These are phyloP conservation scores for Grosmannia penicillata DNA, from an alignment of 2,329 filamentous ascomycete species.

Conservation along the genomic window DNA sequence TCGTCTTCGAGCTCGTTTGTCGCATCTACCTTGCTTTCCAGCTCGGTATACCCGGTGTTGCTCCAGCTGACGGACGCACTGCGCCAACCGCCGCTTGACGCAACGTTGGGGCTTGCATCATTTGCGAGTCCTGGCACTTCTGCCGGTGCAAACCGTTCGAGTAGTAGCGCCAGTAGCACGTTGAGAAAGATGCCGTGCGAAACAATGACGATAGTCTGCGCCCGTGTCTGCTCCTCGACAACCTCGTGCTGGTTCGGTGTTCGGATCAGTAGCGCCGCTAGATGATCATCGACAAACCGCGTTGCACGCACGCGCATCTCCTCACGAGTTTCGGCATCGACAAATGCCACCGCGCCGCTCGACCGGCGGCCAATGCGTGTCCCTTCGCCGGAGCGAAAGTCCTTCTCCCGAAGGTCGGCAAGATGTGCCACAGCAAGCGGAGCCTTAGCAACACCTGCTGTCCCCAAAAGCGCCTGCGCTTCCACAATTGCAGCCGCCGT, in stretches of 20 bases:
- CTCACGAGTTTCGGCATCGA: conserved; percentile 51
- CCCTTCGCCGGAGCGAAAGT: conserved; percentile 61
- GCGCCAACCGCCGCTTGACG: conserved; percentile 5
- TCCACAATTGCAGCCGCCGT: conserved; percentile 54
- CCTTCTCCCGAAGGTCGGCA: conserved; percentile 50
- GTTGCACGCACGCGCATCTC: conserved; percentile 51
- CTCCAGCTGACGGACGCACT: conserved; percentile 27
- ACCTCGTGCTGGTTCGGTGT: too few relatives aligned
- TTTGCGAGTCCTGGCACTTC: conserved; percentile 10
- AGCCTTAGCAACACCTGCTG: neutral
- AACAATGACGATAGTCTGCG: conserved; percentile 47
- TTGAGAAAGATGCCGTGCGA: conserved; percentile 74
- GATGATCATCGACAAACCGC: conserved; percentile 48
- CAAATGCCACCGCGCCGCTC: neutral
- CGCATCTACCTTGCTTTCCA: conserved; percentile 7
- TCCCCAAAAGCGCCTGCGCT: too few relatives aligned
- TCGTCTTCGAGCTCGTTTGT: conserved; percentile 3
- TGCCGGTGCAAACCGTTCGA: conserved; percentile 31
- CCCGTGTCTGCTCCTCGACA: conserved; percentile 11
- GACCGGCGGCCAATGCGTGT: conserved; percentile 30
- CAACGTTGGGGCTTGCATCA: conserved; percentile 3
- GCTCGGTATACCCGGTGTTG: conserved; percentile 36
- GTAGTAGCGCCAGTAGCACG: conserved; percentile 48
- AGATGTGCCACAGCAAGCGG: conserved; percentile 21
- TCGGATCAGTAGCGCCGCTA: conserved; percentile 44